Evolutionary conservation across 495 filamentous ascomycete genomes (phyloP).

Genomic region (Aspergillus leporis): DNA sequence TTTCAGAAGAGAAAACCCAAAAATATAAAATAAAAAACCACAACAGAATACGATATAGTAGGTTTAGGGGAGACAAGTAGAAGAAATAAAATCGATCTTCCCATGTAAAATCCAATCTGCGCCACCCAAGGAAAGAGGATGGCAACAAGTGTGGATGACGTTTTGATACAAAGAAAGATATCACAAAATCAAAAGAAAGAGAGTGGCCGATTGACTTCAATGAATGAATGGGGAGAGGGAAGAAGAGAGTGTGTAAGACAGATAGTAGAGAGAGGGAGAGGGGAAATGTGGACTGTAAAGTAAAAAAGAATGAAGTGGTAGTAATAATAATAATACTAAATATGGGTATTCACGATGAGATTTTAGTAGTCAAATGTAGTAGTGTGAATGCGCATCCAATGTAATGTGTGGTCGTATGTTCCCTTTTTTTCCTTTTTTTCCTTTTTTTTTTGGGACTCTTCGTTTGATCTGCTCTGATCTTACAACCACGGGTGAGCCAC

Average conservation of each 20-base stretch:
- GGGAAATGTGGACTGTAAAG: background rate
- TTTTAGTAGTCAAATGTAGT: background rate
- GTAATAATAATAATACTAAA: background rate
- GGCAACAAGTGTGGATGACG: conserved; percentile 11
- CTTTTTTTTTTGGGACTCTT: background rate
- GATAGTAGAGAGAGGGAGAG: background rate
- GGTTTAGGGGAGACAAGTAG: background rate
- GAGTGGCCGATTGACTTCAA: conserved; percentile 13
- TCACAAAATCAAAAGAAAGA: background rate
- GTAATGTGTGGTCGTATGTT: background rate
- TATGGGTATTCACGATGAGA: conserved; percentile 1
- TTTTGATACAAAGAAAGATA: conserved; percentile 11
- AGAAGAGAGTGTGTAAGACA: conserved; percentile 2
- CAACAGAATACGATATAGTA: background rate
- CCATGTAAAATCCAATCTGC: conserved; percentile 36
- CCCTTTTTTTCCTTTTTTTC: background rate
- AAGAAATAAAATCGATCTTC: conserved; percentile 11
- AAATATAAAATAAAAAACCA: background rate
- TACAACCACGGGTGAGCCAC: conserved; percentile 10
- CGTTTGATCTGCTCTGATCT: background rate
- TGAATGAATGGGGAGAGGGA: conserved; percentile 17
- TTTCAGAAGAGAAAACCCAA: background rate
- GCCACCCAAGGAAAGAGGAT: conserved; percentile 27
- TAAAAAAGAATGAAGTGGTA: background rate
- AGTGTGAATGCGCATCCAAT: no score